Percentiles rank a stretch among this genome's conserved stretches.
These are phyloP conservation scores for Penicillium aurantiogriseum DNA, from an alignment of 2,329 filamentous ascomycete genomes.

Conservation along the genomic window DNA sequence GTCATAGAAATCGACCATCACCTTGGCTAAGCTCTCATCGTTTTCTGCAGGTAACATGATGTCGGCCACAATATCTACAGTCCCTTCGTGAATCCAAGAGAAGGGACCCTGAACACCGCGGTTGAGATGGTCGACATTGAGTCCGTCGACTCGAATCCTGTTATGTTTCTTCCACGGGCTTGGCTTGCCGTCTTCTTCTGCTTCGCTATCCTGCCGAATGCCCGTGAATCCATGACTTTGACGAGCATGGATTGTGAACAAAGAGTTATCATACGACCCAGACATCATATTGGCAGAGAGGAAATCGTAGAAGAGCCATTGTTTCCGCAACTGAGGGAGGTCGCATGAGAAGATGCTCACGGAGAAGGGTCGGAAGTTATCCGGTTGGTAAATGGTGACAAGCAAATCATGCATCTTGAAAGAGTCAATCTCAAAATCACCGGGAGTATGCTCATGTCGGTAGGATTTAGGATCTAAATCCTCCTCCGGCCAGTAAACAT, in stretches of 20 bases:
- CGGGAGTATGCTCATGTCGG: slow-evolving; percentile 80
- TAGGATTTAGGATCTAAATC: slow-evolving; percentile 80
- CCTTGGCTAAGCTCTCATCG: slow-evolving; percentile 85
- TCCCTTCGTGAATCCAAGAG: slow-evolving; percentile 96
- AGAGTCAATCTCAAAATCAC: slow-evolving; percentile 94
- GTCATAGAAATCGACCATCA: slow-evolving; percentile 97
- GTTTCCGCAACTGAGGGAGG: slow-evolving; percentile 85
- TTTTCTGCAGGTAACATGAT: slow-evolving; percentile 89
- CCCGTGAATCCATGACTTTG: slow-evolving; percentile 80
- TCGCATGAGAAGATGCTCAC: slow-evolving; percentile 96
- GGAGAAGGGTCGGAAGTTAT: slow-evolving; percentile 87
- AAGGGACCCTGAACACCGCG: slow-evolving; percentile 90
- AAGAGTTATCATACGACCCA: slow-evolving; percentile 88
- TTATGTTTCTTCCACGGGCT: slow-evolving; percentile 94
- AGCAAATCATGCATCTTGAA: slow-evolving; percentile 96
- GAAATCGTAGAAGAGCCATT: slow-evolving; percentile 98
- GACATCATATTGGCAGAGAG: slow-evolving; percentile 94
- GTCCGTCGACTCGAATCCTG: slow-evolving; percentile 83
- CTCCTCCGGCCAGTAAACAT: slow-evolving; percentile 68
- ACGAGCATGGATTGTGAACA: slow-evolving; percentile 94
- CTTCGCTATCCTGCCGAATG: slow-evolving; percentile 56
- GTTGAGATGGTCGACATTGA: slow-evolving; percentile 95
- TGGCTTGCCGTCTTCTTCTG: slow-evolving; percentile 61
- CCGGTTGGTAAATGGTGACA: slow-evolving; percentile 86
- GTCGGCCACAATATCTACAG: slow-evolving; percentile 93